A percentile compares a stretch with the other conserved stretches of the same genome.
phyloP scores from a whole-genome alignment of 148 eudicot species.

The Rhododendron ovatum region DNA sequence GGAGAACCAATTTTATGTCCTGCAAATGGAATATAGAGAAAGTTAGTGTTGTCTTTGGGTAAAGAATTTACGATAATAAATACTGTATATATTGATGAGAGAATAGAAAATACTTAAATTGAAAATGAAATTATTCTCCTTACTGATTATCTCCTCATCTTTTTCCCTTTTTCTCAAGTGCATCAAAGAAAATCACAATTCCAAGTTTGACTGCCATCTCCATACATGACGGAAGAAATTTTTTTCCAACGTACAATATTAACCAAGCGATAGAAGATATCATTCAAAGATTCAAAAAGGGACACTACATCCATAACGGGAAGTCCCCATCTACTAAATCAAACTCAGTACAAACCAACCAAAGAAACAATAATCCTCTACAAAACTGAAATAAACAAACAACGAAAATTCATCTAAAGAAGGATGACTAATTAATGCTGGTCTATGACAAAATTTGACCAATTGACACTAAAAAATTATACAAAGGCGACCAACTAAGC shows the following conservation, averaged over 20 bases:
- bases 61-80: background rate
- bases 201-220: too few species aligned
- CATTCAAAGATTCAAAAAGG: background rate
- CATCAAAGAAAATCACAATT: too few species aligned
- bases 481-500: background rate
- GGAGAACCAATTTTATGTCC: constrained; percentile 40
- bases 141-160: too few species aligned
- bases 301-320: background rate
- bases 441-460: background rate
- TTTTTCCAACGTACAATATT: too few species aligned
- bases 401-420: background rate
- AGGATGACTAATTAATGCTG: background rate
- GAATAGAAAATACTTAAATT: too few species aligned
- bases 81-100: too few species aligned
- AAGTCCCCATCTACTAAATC: background rate
- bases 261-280: too few species aligned
- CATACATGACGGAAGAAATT: too few species aligned
- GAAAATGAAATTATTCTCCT: too few species aligned
- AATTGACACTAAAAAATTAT: too few species aligned
- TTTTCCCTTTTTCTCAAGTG: too few species aligned
- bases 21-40: constrained; percentile 1
- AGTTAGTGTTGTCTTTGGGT: background rate
- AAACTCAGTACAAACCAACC: background rate
- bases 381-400: too few species aligned
- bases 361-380: background rate